Conservation (phyloP, 352 stramenopile species). For the Thraustochytrium sp. region DNA sequence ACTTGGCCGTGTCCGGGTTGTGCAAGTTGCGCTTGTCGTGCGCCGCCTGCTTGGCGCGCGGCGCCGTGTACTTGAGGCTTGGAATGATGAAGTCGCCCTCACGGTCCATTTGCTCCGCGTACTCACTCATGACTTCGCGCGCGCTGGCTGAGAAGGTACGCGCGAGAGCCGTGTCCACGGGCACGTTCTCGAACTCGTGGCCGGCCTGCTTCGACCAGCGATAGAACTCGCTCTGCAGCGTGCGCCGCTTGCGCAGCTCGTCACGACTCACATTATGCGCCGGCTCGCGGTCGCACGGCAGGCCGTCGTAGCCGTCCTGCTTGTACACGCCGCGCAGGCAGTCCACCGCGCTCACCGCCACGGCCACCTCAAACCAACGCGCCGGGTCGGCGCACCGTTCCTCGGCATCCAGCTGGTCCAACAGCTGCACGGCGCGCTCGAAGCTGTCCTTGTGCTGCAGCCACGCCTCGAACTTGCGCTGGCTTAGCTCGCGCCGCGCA, state of each 20-base stretch:
- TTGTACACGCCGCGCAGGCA: constrained; percentile 63
- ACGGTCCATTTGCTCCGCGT: constrained; percentile 15
- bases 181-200: constrained; percentile 38
- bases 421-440: constrained; percentile 62
- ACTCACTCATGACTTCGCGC: constrained; percentile 21
- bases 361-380: constrained; percentile 66
- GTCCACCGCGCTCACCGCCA: constrained; percentile 68
- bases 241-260: neutral
- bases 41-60: constrained; percentile 8
- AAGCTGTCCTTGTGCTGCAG: constrained; percentile 76
- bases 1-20: constrained; percentile 6
- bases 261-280: neutral
- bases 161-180: neutral
- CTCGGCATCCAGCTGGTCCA: constrained; percentile 63
- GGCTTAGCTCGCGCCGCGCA: neutral
- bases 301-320: neutral
- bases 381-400: constrained; percentile 59
- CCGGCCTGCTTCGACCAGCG: constrained; percentile 13
- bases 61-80: constrained; percentile 27
- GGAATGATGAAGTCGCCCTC: constrained; percentile 33
- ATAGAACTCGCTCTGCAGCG: constrained; percentile 17
- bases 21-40: constrained; percentile 19
- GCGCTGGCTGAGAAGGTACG: constrained; percentile 8
- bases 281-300: constrained; percentile 54
- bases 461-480: constrained; percentile 68